A percentile compares a stretch with the other conserved stretches of the same genome.
Conservation (phyloP, 495 filamentous ascomycete species). For the Talaromyces adpressus region DNA sequence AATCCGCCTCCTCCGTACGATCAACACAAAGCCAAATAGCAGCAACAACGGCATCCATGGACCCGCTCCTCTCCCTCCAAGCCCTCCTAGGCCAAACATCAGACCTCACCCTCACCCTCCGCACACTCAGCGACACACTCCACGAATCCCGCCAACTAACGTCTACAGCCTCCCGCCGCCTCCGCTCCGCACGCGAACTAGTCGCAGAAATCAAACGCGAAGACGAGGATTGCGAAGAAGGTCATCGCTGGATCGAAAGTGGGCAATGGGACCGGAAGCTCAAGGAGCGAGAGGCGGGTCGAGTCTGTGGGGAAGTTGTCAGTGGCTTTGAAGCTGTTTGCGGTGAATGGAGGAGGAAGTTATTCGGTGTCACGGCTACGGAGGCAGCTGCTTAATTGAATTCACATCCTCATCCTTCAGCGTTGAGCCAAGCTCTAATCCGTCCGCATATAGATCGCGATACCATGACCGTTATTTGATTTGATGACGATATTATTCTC, state of each 20-base stretch:
- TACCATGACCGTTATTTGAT: not conserved
- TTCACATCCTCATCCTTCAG: not conserved
- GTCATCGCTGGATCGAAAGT: slow-evolving; percentile 67
- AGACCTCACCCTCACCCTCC: slow-evolving; percentile 73
- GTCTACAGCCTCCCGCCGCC: slow-evolving; percentile 63
- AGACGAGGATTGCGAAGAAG: slow-evolving; percentile 72
- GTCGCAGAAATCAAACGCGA: slow-evolving; percentile 79
- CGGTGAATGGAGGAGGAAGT: slow-evolving; percentile 52
- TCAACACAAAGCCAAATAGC: slow-evolving; percentile 11
- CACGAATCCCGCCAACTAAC: slow-evolving; percentile 91
- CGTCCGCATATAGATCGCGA: not conserved
- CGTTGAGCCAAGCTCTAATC: not conserved
- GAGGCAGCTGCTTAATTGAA: not conserved
- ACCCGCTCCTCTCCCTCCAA: slow-evolving; percentile 48
- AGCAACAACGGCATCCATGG: slow-evolving; percentile 13
- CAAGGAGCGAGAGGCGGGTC: slow-evolving; percentile 65
- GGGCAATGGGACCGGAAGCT: slow-evolving; percentile 77
- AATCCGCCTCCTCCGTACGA: slow-evolving; percentile 22
- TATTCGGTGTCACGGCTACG: slow-evolving; percentile 37
- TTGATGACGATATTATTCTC: not conserved
- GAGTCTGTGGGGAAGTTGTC: slow-evolving; percentile 76
- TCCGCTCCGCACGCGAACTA: slow-evolving; percentile 70
- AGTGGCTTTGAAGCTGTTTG: slow-evolving; percentile 88
- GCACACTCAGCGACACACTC: slow-evolving; percentile 80
- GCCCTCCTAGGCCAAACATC: slow-evolving; percentile 52